Percentiles rank a stretch among this genome's conserved stretches.
Conservation (phyloP, 768 basidiomycete genomes). For the Tylopilus subfusipes region DNA sequence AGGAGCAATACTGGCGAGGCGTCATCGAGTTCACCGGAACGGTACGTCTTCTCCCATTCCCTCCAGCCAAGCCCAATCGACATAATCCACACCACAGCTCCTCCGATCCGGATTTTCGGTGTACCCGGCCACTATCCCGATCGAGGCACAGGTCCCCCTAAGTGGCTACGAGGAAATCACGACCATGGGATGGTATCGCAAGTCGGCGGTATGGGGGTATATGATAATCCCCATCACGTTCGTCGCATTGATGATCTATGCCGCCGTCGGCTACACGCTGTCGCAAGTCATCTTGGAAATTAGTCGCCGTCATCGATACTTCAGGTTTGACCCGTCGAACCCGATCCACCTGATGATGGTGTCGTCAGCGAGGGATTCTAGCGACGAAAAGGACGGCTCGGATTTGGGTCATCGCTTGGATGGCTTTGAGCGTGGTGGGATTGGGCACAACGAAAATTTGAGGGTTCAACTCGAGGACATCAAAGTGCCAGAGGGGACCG, state of each 20-base stretch:
- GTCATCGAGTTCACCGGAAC: conserved; percentile 19
- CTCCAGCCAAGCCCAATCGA: not conserved
- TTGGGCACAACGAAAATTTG: not conserved
- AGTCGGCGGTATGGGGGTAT: not conserved
- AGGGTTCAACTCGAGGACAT: not conserved
- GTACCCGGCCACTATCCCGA: not conserved
- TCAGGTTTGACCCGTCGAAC: conserved; percentile 8
- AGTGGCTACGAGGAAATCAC: not conserved
- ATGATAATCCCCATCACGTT: conserved; percentile 5
- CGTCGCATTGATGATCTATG: conserved; percentile 3
- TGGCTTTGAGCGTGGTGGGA: not conserved
- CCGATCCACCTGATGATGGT: conserved; percentile 5
- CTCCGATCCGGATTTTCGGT: conserved; percentile 10
- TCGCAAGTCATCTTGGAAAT: not conserved
- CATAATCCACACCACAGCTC: not conserved
- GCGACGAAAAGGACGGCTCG: not conserved
- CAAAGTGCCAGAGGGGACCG: no score
- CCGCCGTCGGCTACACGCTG: conserved; percentile 7
- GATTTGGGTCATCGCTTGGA: not conserved
- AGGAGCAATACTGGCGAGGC: conserved; percentile 17
- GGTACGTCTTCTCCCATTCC: not conserved
- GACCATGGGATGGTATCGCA: conserved; percentile 2
- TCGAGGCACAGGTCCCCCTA: not conserved
- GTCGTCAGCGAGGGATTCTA: not conserved
- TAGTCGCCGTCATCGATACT: not conserved